Evolutionary conservation across 192 early-diverging fungal genomes (phyloP), one percentile per base, ranked within the genome.

Genomic region (Mortierella hygrophila): DNA sequence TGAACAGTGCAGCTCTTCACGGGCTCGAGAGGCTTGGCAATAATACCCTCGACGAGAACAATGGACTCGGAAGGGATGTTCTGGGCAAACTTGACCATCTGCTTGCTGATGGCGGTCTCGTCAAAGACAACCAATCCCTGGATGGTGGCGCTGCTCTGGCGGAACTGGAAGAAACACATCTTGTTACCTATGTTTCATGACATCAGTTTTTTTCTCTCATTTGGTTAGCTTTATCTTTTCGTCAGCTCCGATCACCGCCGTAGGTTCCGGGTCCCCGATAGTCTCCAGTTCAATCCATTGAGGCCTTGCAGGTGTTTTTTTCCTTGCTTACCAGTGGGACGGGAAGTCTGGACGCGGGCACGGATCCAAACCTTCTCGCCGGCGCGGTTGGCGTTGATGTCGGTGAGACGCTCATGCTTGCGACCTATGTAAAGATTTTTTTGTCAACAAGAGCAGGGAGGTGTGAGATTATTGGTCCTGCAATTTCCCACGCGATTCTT

Each of bases 1-100:
- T 96, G 95, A 13, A 99, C 93, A 47, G 97, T 97, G 89, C 98
- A 99, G 83, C 94, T 95, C 90, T 96, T 96, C 79, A 99, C 94
- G 35, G 93, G 94, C 77, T 98, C 96, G 11, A 89, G 88, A 44
- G 97, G 93, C 88, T 94, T 93, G 29, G 91, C 92, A 40, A 99
- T 92, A 40, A 86, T 89, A 47, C 95, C 99, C 79, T 97, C 94
- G 18, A 99, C 92, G 42, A 95, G 78, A 5, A 99, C 96, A 73
- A 99, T 93, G 15, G 98, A 98, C 87, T 99, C 99, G 70, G 77
- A 75, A 20, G 80, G 75, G 70, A 89, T 95, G 93, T 88, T 89
- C 38, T 84, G 83, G 52, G 94, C 93, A 91, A 95, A 99, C 90
- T 98, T 99, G 77, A 98, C 91, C 97, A 99, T 98, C 71, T 96